phyloP scores from a whole-genome alignment of 129 eudicot genomes.

The Scalesia atractyloides region DNA sequence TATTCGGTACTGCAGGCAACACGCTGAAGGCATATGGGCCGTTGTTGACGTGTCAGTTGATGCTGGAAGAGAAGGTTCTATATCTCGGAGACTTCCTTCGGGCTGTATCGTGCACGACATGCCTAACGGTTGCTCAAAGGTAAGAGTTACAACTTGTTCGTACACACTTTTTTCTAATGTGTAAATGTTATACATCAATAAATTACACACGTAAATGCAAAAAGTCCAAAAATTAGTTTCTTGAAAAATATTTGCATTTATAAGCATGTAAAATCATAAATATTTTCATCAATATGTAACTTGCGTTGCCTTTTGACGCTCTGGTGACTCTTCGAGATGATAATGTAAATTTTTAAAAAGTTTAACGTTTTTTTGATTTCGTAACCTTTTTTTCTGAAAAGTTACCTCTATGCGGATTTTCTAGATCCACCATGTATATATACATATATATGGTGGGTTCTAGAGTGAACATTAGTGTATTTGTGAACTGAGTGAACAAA shows the following conservation, averaged over 20 bases:
- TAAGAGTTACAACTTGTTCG: background rate
- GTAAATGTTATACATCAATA: background rate
- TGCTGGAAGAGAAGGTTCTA: slow-evolving; percentile 45
- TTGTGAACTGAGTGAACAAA: no score
- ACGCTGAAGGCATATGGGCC: slow-evolving; percentile 77
- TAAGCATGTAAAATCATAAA: background rate
- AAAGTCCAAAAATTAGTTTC: no score
- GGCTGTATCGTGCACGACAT: slow-evolving; percentile 77
- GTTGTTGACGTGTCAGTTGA: slow-evolving; percentile 86
- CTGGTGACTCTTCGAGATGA: no score
- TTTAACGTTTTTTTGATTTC: no score
- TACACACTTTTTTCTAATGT: background rate
- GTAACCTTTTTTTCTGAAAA: no score
- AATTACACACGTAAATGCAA: background rate
- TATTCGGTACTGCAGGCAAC: slow-evolving; percentile 76
- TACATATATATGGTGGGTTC: no score
- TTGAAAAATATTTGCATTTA: no score
- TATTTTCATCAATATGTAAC: slow-evolving; percentile 8
- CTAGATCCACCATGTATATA: no score
- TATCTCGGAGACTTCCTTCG: slow-evolving; percentile 81
- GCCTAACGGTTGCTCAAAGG: slow-evolving; percentile 76
- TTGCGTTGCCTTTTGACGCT: no score
- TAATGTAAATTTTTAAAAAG: no score
- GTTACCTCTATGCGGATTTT: no score
- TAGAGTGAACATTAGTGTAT: no score